phyloP scores from a whole-genome alignment of 129 eudicot genomes.

The Artemisia tridentata region DNA sequence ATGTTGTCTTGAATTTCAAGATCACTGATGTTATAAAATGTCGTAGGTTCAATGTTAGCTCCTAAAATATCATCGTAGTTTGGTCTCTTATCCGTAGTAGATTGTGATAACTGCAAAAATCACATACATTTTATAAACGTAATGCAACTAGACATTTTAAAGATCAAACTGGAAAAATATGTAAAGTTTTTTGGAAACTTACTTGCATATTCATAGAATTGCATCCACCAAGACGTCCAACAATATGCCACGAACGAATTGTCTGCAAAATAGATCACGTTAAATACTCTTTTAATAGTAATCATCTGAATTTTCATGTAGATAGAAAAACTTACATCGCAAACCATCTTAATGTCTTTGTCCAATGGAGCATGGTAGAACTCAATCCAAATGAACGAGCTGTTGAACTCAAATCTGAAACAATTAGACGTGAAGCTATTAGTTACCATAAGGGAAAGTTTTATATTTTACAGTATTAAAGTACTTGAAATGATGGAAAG shows the following conservation, averaged over 20 bases:
- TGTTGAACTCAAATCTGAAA: slow-evolving; percentile 80
- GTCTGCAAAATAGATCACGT: slow-evolving; percentile 40
- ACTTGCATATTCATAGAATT: slow-evolving; percentile 98
- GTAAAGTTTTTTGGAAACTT: slow-evolving; percentile 18
- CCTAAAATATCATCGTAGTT: slow-evolving; percentile 86
- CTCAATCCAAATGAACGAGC: slow-evolving; percentile 91
- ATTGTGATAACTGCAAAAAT: slow-evolving; percentile 72
- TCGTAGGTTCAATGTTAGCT: slow-evolving; percentile 78
- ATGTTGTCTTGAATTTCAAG: slow-evolving; percentile 94
- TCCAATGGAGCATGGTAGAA: slow-evolving; percentile 88
- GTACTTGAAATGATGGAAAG: no score
- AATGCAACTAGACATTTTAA: not conserved
- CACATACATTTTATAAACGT: slow-evolving; percentile 8
- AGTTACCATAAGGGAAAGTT: not conserved
- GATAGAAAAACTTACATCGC: slow-evolving; percentile 63
- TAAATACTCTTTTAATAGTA: not conserved
- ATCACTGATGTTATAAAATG: slow-evolving; percentile 90
- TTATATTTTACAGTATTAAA: not conserved
- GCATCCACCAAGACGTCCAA: slow-evolving; percentile 98
- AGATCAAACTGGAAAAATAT: not conserved
- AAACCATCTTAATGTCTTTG: slow-evolving; percentile 70
- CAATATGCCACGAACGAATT: slow-evolving; percentile 91
- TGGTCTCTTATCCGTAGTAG: slow-evolving; percentile 77
- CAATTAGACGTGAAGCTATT: slow-evolving; percentile 10
- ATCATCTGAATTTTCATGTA: not conserved